Evolutionary conservation across 2,329 filamentous ascomycete genomes (phyloP), one percentile per base, ranked within the genome.

Genomic region (Thyridium curvatum): DNA sequence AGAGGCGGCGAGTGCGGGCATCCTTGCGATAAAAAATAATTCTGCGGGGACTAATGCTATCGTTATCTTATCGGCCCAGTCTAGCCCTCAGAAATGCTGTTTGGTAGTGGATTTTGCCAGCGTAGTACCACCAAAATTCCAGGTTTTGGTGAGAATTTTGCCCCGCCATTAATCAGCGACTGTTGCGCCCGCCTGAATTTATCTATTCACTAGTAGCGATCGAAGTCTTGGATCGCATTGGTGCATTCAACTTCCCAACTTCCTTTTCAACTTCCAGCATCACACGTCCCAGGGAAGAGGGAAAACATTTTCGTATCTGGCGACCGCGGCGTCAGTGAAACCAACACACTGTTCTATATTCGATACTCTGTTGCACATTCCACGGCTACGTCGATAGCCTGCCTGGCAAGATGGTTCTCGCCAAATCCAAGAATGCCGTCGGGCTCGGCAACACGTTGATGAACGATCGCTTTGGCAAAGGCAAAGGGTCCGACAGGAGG

Each of bases 391-490:
- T 6, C 15, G 34, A 28, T 13, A 18, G 18, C n/a, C 12, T 18
- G n/a, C 13, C 41, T 29, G 42, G 50, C 62, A 72, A 52, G 42
- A 79, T 79, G 75, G 64, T 66, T 59, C 62, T 71, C 54, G 81
- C 93, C 64, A 98, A 97, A 69, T 95, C 89, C 49, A 97, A 96
- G 65, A 94, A 90, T 66, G 77, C 82, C 54, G 88, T 96, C 55
- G 93, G 93, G 61, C 81, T 98, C 68, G 93, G 93, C 61, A 96
- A 96, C 69, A 82, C 85, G 68, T 79, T 98, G 60, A 98, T 98
- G 93, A 97, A 97, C 61, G 93, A 97, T 68, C 85, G 91, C 42
- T 96, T 97, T 64, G 88, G 90, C 57, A 94, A 93, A 66, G 86
- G 87, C 55, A 96, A 94, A 64, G 86, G 88, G 48, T 60, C 74